These are phyloP conservation scores for Lecanicillium sp. DNA, from an alignment of 2,329 filamentous ascomycete genomes.

Conservation along the genomic window DNA sequence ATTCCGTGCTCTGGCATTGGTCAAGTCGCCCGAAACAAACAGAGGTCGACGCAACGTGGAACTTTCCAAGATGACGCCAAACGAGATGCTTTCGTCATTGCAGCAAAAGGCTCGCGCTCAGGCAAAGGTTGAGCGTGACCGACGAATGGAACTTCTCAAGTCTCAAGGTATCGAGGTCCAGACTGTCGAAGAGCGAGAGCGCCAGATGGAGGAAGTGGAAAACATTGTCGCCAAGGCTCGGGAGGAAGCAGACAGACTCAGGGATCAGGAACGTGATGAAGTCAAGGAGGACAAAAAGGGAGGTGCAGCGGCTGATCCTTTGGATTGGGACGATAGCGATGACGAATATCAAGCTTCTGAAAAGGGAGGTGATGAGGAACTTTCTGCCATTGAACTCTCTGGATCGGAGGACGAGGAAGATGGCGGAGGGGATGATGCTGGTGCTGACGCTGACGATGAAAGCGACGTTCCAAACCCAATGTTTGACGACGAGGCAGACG, in stretches of 20 bases:
- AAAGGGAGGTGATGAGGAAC: constrained; percentile 26
- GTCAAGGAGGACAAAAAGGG: constrained; percentile 55
- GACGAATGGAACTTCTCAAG: constrained; percentile 66
- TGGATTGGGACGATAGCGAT: constrained; percentile 50
- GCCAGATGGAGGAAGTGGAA: constrained; percentile 75
- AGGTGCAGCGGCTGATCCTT: constrained; percentile 37
- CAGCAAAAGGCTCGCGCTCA: constrained; percentile 69
- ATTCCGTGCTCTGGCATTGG: constrained; percentile 65
- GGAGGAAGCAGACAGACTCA: constrained; percentile 62
- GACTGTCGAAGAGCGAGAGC: constrained; percentile 78
- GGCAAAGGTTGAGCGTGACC: constrained; percentile 67
- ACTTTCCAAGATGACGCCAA: constrained; percentile 54
- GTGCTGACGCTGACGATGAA: constrained; percentile 27
- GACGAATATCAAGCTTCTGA: constrained; percentile 40
- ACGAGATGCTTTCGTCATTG: constrained; percentile 60
- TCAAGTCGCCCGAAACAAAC: constrained; percentile 52
- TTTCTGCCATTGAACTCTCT: constrained; percentile 24
- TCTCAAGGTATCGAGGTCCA: constrained; percentile 75
- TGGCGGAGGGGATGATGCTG: constrained; percentile 25
- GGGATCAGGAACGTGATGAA: constrained; percentile 65
- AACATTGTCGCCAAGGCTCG: constrained; percentile 81
- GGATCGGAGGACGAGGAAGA: constrained; percentile 25
- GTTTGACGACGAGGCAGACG: constrained; percentile 31
- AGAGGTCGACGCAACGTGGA: constrained; percentile 33
- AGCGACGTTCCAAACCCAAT: constrained; percentile 22